phyloP scores from a whole-genome alignment of 192 early-diverging fungal species.

The Haplosporangium gracile region DNA sequence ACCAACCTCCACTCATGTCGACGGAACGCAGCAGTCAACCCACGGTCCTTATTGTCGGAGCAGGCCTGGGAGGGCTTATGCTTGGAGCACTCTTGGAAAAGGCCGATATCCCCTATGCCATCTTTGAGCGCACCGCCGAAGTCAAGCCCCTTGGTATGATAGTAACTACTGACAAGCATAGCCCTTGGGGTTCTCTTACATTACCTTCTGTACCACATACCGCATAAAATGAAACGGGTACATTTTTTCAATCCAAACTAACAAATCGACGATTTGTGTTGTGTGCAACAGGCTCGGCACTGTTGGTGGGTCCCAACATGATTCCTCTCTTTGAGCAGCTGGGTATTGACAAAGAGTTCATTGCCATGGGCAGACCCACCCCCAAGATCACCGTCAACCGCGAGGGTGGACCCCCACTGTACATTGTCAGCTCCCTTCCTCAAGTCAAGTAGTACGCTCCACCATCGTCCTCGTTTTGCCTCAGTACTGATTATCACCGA shows the following conservation, averaged over 20 bases:
- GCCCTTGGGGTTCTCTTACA: neutral
- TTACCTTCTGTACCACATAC: neutral
- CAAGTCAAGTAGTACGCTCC: neutral
- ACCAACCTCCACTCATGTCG: neutral
- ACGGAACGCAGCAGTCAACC: neutral
- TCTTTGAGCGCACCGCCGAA: slow-evolving; percentile 3
- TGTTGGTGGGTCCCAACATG: neutral
- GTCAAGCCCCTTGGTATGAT: slow-evolving; percentile 11
- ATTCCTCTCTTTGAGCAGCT: slow-evolving; percentile 10
- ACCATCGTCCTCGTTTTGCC: neutral
- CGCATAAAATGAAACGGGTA: neutral
- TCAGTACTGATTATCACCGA: neutral
- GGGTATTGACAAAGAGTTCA: slow-evolving; percentile 16
- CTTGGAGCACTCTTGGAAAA: slow-evolving; percentile 13
- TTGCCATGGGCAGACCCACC: neutral
- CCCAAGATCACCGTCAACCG: neutral
- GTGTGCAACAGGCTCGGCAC: neutral
- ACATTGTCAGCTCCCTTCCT: neutral
- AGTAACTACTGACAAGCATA: neutral
- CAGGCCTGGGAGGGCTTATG: slow-evolving; percentile 14
- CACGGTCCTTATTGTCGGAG: slow-evolving; percentile 22
- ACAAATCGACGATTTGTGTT: neutral
- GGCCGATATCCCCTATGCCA: slow-evolving; percentile 9
- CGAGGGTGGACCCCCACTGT: neutral
- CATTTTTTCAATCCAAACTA: neutral